Conservation (phyloP, 768 basidiomycete species). For the Agaricus subrufescens region DNA sequence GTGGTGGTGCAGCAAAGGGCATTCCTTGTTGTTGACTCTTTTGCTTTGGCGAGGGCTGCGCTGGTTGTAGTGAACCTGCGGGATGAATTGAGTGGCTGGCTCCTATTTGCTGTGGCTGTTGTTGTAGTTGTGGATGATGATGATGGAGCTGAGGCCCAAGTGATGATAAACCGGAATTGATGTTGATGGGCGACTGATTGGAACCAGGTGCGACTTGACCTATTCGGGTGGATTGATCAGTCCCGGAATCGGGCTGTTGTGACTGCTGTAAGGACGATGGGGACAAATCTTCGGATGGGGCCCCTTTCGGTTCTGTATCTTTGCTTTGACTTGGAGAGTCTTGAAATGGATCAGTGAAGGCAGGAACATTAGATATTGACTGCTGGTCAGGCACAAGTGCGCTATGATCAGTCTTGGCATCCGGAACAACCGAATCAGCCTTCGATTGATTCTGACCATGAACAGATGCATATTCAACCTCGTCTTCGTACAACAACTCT, state of each 20-base stretch:
- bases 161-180: neutral
- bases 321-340: neutral
- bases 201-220: neutral
- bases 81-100: neutral
- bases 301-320: neutral
- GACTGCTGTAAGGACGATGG: neutral
- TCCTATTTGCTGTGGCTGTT: neutral
- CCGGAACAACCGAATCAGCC: neutral
- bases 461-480: constrained; percentile 17
- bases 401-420: neutral
- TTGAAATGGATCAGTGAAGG: neutral
- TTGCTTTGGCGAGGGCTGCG: neutral
- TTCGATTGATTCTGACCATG: neutral
- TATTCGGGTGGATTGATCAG: neutral
- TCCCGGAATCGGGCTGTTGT: neutral
- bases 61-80: neutral
- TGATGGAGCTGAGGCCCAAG: neutral
- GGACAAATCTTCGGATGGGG: neutral
- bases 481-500: constrained; percentile 30
- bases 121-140: constrained; percentile 1
- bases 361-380: neutral
- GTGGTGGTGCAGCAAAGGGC: neutral
- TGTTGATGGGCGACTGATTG: constrained; percentile 5
- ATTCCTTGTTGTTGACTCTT: neutral
- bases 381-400: constrained; percentile 1